Evolutionary conservation across 2,329 filamentous ascomycete species (phyloP), one percentile per base, ranked within the genome.

Genomic region (Hysterium pulicare): DNA sequence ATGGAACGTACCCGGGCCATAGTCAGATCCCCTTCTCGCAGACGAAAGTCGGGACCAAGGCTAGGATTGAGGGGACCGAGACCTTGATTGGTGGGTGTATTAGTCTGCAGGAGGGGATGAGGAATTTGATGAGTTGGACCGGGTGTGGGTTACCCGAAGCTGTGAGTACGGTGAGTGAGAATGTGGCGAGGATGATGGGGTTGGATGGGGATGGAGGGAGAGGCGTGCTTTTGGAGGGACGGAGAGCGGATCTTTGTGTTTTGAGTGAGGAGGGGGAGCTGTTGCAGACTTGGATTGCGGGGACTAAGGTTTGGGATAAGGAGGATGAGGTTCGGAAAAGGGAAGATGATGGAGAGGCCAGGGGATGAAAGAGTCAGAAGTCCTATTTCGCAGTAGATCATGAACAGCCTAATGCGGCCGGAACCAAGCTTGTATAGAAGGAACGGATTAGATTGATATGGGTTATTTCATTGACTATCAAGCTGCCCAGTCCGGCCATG

Each of bases 61-160:
- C 75, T 0, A 74, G 72, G 0, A 77, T 78, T 33, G 69, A 72
- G 11, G 72, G 72, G 2, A 78, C 74, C 0, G 69, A 78, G 9
- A 80, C 76, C 8, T 54, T 79, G 40, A 72, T 79, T 20, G 77
- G 76, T 0, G 75, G 74, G 1, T 77, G 75, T 49, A 74, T 74
- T 23, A 65, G 67, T 3, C 51, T 81, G 41, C 70, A 76, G 42
- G 66, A 77, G 44, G 74, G 74, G 44, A 69, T 79, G 11, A 60
- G 70, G 36, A 78, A 76, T 49, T 45, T 75, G 43, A 67, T 72
- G 56, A 45, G 53, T 38, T 76, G 72, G 70, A 68, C 53, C 46
- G 73, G 71, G 4, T 75, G 72, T 49, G 60, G 57, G 16, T 57
- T 77, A 34, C 70, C 73, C 2, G 67, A 74, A 52, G 75, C 73